Base-by-base conservation (phyloP, 345 rosid genomes). In the Eucalyptus decipiens region DNA sequence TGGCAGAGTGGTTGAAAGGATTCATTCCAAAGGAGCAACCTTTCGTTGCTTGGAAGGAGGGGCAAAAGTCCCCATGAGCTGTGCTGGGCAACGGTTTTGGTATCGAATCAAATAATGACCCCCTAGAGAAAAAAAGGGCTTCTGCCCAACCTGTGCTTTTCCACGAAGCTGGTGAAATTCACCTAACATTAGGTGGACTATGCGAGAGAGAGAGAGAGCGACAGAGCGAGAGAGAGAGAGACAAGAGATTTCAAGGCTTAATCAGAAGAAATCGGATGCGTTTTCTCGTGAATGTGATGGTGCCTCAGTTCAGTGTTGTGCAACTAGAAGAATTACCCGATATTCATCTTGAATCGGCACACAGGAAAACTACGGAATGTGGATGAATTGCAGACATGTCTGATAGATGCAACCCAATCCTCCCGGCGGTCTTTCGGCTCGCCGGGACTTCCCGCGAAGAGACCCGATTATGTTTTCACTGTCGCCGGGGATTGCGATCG, bases 401-500 rank as follows among this genome's bases (percentile, higher is more conserved):
- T 26, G 7, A 72, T 72, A 14, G 43, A 72, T 3, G 81, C 43
- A 10, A 3, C 40, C 81, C 81, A 2, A 72, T 72, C 23, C 43
- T 34, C 7, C 13, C 0, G 43, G 24, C 26, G 8, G 43, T 34
- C 26, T 69, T 69, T 5, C 3, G 3, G 13, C 1, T 34, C 12
- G 24, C 42, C 12, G 42, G 2, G 76, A 67, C 40, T n/a, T 67
- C 21, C 23, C 0, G 4, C 0, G 23, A 17, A 0, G 54, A 51
- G 54, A 51, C 76, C 37, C 2, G 21, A 15, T 32, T 7, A n/a
- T n/a, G 21, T 7, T 7, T 1, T 67, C 16, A 62, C 17, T 8
- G 76, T 17, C 11, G 42, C 24, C 13, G 81, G 81, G 13, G 43
- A 37, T 18, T 11, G 34, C 17, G 34, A 28, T 28, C 34, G 7